These are phyloP conservation scores for Monosporascus sp. DNA, from an alignment of 2,329 filamentous ascomycete genomes.

Conservation along the genomic window DNA sequence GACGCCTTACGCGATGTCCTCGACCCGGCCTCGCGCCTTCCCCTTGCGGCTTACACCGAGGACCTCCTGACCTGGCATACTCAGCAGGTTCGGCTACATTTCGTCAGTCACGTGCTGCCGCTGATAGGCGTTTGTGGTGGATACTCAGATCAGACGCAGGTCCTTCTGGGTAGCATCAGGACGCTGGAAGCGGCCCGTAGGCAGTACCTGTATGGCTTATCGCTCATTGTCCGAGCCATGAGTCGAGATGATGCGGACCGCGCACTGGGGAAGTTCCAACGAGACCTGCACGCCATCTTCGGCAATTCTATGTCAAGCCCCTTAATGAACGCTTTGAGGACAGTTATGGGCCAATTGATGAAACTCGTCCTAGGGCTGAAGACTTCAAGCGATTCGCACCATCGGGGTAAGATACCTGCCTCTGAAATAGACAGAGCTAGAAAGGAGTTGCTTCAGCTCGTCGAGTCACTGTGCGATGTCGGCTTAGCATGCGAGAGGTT, in stretches of 20 bases:
- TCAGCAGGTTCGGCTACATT: constrained; percentile 55
- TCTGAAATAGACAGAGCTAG: constrained; percentile 34
- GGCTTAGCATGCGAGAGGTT: constrained; percentile 65
- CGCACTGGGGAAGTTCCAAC: constrained; percentile 46
- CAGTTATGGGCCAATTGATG: constrained; percentile 49
- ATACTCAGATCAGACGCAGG: constrained; percentile 37
- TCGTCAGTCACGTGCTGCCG: constrained; percentile 53
- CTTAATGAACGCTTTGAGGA: constrained; percentile 48
- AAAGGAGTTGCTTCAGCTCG: constrained; percentile 47
- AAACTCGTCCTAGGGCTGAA: constrained; percentile 40
- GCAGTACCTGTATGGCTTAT: constrained; percentile 51
- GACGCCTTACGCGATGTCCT: constrained; percentile 50
- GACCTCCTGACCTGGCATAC: constrained; percentile 56
- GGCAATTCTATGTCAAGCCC: constrained; percentile 54
- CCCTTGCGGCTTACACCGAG: constrained; percentile 46
- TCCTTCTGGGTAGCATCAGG: constrained; percentile 47
- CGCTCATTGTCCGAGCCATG: constrained; percentile 44
- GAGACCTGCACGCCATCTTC: constrained; percentile 60
- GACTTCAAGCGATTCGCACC: constrained; percentile 1
- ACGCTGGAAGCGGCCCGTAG: constrained; percentile 55
- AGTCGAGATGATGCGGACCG: constrained; percentile 30
- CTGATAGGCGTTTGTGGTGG: constrained; percentile 43
- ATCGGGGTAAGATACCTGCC: constrained; percentile 12
- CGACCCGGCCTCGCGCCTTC: constrained; percentile 39
- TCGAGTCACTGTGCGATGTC: constrained; percentile 56